phyloP scores from a whole-genome alignment of 371 early-diverging fungal genomes.

The Actinomortierella wolfii region DNA sequence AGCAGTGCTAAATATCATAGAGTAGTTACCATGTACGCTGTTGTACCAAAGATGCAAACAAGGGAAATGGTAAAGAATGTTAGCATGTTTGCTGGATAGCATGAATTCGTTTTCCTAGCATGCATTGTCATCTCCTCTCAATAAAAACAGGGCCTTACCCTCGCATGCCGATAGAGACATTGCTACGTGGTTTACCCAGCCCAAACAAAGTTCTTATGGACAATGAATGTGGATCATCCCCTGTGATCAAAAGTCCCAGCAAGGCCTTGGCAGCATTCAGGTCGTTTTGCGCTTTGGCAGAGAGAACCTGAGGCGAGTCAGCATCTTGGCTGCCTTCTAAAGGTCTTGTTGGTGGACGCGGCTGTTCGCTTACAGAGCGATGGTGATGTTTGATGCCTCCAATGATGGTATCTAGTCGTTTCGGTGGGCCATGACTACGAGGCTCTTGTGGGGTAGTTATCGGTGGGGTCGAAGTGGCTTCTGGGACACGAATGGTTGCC shows the following conservation, averaged over 20 bases:
- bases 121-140: background rate
- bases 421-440: too few species aligned
- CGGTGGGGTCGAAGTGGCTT: background rate
- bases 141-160: conserved; percentile 51
- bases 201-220: conserved; percentile 33
- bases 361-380: too few species aligned
- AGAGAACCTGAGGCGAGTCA: conserved; percentile 47
- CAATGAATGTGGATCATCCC: conserved; percentile 17
- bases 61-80: too few species aligned
- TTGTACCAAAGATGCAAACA: too few species aligned
- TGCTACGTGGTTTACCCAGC: conserved; percentile 21
- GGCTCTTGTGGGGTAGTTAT: too few species aligned
- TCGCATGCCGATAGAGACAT: conserved; percentile 60
- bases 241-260: conserved; percentile 47
- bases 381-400: too few species aligned
- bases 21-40: conserved; percentile 58
- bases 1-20: conserved; percentile 54
- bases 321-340: background rate
- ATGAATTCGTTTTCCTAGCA: conserved; percentile 2
- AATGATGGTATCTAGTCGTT: too few species aligned
- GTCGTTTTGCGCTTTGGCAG: conserved; percentile 60
- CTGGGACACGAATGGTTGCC: conserved; percentile 9
- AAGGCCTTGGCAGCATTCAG: conserved; percentile 50
- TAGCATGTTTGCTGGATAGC: too few species aligned
- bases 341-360: too few species aligned